Base-by-base conservation (phyloP, 257 asterid genomes). In the Fraxinus cuspidata region DNA sequence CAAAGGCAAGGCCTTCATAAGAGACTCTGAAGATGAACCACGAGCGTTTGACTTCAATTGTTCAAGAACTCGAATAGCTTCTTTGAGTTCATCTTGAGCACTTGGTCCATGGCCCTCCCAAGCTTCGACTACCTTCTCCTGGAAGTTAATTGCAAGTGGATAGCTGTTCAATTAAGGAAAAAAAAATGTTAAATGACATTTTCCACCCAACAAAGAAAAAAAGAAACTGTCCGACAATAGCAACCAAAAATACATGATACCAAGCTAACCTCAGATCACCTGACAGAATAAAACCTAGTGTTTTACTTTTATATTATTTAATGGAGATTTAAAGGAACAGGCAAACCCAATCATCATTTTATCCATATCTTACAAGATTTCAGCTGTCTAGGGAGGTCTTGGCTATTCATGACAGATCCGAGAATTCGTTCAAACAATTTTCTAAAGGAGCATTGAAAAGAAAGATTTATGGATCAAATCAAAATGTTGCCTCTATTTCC, bases 81-180 rank as follows among this genome's bases (percentile, higher is more conserved):
- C 98, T 38, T 85, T 81, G 74, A 86, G 88, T 82, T 95, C 96
- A 19, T 93, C 96, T 82, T 84, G 75, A 44, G 92, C 96, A 65
- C 90, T 87, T 32, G 89, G 86, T 35, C 98, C 97, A 5, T 91
- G 98, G 51, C 88, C 93, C 82, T 89, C 91, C 93, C 92, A 88
- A 77, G 91, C 90, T 81, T 93, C 97, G n/a, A 93, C 84, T 58
- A 81, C 99, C 77, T 90, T 87, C 89, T 95, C 92, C 74, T 93
- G 99, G 74, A 91, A 89, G 86, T 82, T 86, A 21, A 95, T 83
- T 23, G 99, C 98, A 64, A 91, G 83, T 18, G 89, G 86, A 72
- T 93, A 89, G 89, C 99, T 91, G 97, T 86, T 63, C 68, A 85
- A 72, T 84, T 32, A 70, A 68, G 35, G 74, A 60, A 60, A 7